A percentile compares a stretch with the other conserved stretches of the same genome.
These are phyloP conservation scores for Penicillium sp. DNA, from an alignment of 2,329 filamentous ascomycete genomes.

Conservation along the genomic window DNA sequence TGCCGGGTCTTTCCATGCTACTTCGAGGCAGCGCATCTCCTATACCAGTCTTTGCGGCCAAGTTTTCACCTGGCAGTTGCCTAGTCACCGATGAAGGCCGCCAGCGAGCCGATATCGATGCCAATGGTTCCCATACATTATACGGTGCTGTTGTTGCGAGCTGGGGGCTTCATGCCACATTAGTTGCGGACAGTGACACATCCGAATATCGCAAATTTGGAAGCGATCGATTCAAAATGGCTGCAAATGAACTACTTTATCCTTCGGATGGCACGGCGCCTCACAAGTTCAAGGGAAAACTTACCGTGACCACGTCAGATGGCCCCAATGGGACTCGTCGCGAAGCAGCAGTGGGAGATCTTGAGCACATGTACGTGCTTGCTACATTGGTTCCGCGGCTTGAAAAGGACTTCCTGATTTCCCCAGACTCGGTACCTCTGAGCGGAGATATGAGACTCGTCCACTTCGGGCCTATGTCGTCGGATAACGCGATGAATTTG, in stretches of 20 bases:
- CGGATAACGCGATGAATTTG: slow-evolving; percentile 67
- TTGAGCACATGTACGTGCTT: slow-evolving; percentile 71
- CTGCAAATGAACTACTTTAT: slow-evolving; percentile 69
- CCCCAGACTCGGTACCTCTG: slow-evolving; percentile 65
- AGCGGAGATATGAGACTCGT: slow-evolving; percentile 69
- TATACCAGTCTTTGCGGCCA: slow-evolving; percentile 61
- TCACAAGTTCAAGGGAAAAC: slow-evolving; percentile 55
- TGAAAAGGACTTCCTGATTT: slow-evolving; percentile 77
- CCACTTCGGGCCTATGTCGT: slow-evolving; percentile 65
- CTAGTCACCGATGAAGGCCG: slow-evolving; percentile 45
- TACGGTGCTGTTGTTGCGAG: slow-evolving; percentile 81
- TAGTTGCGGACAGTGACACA: slow-evolving; percentile 90
- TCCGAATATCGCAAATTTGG: slow-evolving; percentile 73
- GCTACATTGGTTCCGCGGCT: slow-evolving; percentile 73
- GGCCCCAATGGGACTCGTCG: slow-evolving; percentile 19
- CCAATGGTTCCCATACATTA: slow-evolving; percentile 32
- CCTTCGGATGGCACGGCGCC: slow-evolving; percentile 51
- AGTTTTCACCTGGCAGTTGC: slow-evolving; percentile 57
- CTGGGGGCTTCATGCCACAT: slow-evolving; percentile 82
- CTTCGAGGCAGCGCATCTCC: slow-evolving; percentile 53
- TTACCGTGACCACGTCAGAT: slow-evolving; percentile 43
- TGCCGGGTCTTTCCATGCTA: slow-evolving; percentile 54
- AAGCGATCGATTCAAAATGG: slow-evolving; percentile 75
- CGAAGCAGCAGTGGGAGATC: slow-evolving; percentile 34
- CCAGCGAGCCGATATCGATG: slow-evolving; percentile 36